These are phyloP conservation scores for Micractinium sp. DNA, from an alignment of 139 green algal genomes.

Conservation along the genomic window DNA sequence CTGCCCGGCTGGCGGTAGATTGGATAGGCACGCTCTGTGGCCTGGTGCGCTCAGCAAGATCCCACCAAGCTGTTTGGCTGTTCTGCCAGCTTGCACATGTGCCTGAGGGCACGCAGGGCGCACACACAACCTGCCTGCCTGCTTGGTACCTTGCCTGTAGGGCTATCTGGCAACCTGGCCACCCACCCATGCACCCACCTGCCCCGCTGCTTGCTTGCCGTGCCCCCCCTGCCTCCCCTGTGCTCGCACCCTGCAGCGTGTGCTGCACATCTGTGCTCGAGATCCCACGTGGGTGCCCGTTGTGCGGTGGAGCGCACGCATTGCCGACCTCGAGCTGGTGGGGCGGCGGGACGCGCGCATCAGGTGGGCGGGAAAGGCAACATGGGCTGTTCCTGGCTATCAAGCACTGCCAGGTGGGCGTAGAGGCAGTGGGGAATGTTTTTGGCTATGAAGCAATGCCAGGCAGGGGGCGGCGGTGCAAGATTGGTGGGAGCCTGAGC, in stretches of 20 bases:
- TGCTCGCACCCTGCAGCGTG: conserved; percentile 10
- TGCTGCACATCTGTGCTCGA: conserved; percentile 36
- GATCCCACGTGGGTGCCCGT: conserved; percentile 11
- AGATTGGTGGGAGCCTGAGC: too few species aligned
- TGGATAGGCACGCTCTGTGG: too few species aligned
- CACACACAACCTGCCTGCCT: neutral
- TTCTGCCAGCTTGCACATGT: neutral
- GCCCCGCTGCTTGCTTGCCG: neutral
- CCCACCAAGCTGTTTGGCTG: too few species aligned
- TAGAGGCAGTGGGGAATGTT: too few species aligned
- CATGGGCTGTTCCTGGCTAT: too few species aligned
- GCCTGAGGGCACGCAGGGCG: neutral
- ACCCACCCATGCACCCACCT: too few species aligned
- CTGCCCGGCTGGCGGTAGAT: neutral
- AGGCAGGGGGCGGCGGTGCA: too few species aligned
- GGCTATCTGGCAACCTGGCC: too few species aligned
- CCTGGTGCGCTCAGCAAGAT: too few species aligned
- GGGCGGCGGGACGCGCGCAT: neutral
- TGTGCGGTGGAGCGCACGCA: conserved; percentile 18
- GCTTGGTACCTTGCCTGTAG: too few species aligned
- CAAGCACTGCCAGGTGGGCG: too few species aligned
- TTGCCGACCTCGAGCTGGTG: conserved; percentile 22
- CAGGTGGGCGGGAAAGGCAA: neutral
- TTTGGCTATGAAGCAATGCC: too few species aligned
- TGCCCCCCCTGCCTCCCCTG: neutral